These are phyloP conservation scores for Rhodomyrtus psidioides DNA, from an alignment of 441 rosid species.

Conservation along the genomic window DNA sequence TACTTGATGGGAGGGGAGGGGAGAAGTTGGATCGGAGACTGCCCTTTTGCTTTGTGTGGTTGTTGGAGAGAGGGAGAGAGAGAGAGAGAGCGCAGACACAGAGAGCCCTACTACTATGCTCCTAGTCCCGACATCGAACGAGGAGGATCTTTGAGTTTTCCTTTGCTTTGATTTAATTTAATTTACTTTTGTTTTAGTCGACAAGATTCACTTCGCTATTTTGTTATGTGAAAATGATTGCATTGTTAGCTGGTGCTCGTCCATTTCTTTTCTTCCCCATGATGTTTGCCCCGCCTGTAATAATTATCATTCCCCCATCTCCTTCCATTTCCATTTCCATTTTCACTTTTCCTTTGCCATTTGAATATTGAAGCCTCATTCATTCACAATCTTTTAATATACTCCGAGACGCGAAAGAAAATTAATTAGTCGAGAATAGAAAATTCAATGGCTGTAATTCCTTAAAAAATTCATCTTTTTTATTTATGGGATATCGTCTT, in stretches of 20 bases:
- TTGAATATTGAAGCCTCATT: not conserved
- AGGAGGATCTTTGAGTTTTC: not conserved
- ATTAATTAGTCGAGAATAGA: not conserved
- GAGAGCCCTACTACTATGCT: not conserved
- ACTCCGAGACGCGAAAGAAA: fast-evolving
- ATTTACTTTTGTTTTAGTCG: not conserved
- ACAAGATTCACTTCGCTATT: not conserved
- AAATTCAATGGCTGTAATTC: fast-evolving
- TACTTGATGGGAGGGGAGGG: not conserved
- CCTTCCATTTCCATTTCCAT: not conserved
- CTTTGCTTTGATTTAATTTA: not conserved
- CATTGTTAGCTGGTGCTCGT: not conserved
- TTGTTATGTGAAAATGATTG: not conserved
- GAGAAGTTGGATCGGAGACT: not conserved
- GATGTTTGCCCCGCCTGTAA: not conserved
- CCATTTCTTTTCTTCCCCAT: not conserved
- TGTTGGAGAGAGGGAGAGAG: not conserved
- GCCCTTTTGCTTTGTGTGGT: not conserved
- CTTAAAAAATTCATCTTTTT: fast-evolving
- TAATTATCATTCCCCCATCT: not conserved
- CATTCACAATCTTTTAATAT: not conserved
- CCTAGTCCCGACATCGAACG: not conserved
- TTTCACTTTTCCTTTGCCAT: not conserved
- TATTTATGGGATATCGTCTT: not conserved
- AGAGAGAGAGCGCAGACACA: not conserved